Evolutionary conservation across 768 basidiomycete genomes (phyloP).

Genomic region (Rhodotorula taiwanensis): DNA sequence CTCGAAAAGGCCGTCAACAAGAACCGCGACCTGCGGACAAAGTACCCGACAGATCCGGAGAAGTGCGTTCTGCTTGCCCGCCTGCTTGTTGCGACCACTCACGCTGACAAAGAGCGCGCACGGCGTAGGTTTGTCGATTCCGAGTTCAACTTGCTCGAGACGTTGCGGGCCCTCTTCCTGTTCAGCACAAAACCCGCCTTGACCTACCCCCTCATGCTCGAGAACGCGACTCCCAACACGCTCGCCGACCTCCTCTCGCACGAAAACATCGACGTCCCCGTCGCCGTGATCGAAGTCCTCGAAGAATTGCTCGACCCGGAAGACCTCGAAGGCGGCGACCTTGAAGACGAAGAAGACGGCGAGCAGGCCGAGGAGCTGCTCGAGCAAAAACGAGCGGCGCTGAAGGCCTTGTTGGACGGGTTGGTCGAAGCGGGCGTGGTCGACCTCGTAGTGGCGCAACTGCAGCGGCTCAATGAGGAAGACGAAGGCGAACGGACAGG

Average conservation of each 20-base stretch:
- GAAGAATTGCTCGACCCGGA: constrained; percentile 97
- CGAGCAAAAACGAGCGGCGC: constrained; percentile 23
- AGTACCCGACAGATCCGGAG: constrained; percentile 52
- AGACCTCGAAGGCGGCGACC: constrained; percentile 65
- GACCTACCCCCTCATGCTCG: constrained; percentile 83
- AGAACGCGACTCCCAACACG: constrained; percentile 60
- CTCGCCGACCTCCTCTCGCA: constrained; percentile 72
- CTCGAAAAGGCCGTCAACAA: constrained; percentile 87
- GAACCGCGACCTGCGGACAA: constrained; percentile 77
- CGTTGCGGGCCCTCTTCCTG: constrained; percentile 79
- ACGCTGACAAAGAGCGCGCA: too few species aligned
- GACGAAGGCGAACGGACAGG: constrained; percentile 90
- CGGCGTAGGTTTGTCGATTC: constrained; percentile 99
- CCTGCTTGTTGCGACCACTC: too few species aligned
- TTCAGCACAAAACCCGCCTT: constrained; percentile 73
- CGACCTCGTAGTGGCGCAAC: constrained; percentile 82
- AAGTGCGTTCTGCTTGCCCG: constrained; percentile 4
- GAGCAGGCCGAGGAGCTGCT: constrained; percentile 53
- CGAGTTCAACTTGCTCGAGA: constrained; percentile 83
- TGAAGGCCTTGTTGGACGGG: constrained; percentile 54
- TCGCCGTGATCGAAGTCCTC: constrained; percentile 84
- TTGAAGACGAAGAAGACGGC: constrained; percentile 52
- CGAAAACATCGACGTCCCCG: constrained; percentile 95
- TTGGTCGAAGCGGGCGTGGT: constrained; percentile 64
- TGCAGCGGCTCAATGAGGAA: constrained; percentile 74